Conservation (phyloP, 169 alveolate species). For the Plasmodium blacklocki region DNA sequence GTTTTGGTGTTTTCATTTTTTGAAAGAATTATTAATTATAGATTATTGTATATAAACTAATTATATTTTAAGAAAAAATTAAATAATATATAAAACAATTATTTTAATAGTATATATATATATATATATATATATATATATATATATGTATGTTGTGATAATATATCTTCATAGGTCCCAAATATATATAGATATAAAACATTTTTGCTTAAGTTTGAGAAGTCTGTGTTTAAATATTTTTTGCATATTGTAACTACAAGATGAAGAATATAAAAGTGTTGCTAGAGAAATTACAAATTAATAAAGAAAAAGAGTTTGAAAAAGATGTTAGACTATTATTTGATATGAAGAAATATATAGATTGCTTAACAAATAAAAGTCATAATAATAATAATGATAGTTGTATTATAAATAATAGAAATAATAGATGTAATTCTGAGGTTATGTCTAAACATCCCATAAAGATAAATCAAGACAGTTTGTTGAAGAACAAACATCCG, state of each 20-base stretch:
- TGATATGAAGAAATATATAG: slow-evolving; percentile 25
- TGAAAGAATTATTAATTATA: too few relatives aligned
- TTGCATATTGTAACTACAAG: neutral
- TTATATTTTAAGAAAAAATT: too few relatives aligned
- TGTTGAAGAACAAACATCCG: neutral
- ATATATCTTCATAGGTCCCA: too few relatives aligned
- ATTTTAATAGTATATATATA: too few relatives aligned
- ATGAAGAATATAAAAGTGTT: slow-evolving; percentile 47
- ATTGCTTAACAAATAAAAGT: neutral
- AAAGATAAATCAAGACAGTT: too few relatives aligned
- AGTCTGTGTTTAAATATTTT: too few relatives aligned
- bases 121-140: too few relatives aligned
- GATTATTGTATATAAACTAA: too few relatives aligned
- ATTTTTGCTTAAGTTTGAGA: neutral
- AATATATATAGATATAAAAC: neutral
- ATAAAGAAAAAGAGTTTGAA: slow-evolving; percentile 60
- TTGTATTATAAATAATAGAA: neutral
- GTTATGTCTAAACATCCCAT: too few relatives aligned
- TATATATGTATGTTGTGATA: too few relatives aligned
- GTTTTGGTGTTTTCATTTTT: too few relatives aligned
- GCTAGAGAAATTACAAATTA: slow-evolving; percentile 7
- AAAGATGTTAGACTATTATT: slow-evolving; percentile 40
- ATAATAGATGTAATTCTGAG: neutral
- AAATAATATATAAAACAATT: too few relatives aligned
- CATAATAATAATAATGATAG: neutral